Evolutionary conservation across 164 flowering plant species (phyloP), one percentile per base, ranked within the genome.

Genomic region (Echeveria elegans): DNA sequence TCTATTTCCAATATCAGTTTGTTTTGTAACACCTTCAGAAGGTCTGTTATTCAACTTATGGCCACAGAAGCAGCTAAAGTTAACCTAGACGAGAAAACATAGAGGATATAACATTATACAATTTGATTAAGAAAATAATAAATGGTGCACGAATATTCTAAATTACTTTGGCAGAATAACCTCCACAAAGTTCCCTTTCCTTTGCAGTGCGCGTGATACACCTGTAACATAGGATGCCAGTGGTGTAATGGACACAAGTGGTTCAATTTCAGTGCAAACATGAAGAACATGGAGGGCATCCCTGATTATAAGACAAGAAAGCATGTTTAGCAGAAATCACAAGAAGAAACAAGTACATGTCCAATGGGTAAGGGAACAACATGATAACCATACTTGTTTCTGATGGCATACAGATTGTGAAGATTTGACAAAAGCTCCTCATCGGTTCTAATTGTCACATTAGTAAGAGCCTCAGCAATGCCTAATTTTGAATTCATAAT

Each of bases 211-310:
- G 71, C 70, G 64, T 40, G 90, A 88, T 77, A 90, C 69, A 61
- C 89, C 89, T 23, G 89, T 88, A 47, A 88, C 80, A 74, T 85
- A 88, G 65, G 86, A 74, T 63, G 83, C 90, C 79, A 90, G 75
- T 40, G 89, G 73, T 76, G 94, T 89, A 79, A 84, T 81, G 23
- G 85, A 78, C 56, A 75, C 81, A 74, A 90, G 74, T 32, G 96
- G 97, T 70, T 70, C 87, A 90, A 90, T 85, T 82, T 90, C 97
- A 69, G 97, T 82, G 73, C 97, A 88, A 21, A 90, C 81, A 69
- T 90, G 97, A 65, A 88, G 68, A 72, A 90, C 79, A 76, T 88
- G 89, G 66, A 79, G 77, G 24, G 82, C 74, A 50, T 64, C 78
- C 78, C 97, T 90, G 90, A 66, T 41, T 23, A 5, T 28, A 69